These are phyloP conservation scores for Acanthamoeba royreba DNA, from an alignment of 208 protist genomes.

Conservation along the genomic window DNA sequence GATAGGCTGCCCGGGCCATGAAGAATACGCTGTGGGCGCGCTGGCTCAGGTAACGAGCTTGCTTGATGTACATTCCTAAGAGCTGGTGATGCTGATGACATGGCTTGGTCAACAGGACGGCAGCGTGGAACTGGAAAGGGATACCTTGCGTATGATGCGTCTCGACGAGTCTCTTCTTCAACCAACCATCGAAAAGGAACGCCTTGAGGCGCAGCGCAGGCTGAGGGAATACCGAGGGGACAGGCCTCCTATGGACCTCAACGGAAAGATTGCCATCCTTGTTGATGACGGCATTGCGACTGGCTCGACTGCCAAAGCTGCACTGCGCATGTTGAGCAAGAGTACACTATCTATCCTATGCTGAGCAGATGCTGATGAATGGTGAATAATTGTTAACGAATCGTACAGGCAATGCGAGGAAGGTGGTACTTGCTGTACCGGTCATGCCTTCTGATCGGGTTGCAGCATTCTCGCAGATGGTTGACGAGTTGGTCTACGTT, in stretches of 20 bases:
- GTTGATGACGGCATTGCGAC: constrained; percentile 65
- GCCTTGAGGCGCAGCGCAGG: constrained; percentile 33
- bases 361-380: neutral
- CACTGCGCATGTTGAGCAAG: constrained; percentile 1
- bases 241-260: neutral
- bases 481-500: constrained; percentile 44
- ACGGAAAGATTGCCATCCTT: constrained; percentile 48
- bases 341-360: neutral
- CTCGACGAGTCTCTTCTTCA: neutral
- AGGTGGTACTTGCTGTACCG: constrained; percentile 52
- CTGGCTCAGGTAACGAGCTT: neutral
- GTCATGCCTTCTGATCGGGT: constrained; percentile 30
- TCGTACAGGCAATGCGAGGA: neutral
- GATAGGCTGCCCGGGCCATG: constrained; percentile 51
- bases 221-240: constrained; percentile 12
- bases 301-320: constrained; percentile 45
- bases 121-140: constrained; percentile 2
- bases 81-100: neutral
- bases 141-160: neutral
- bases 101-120: neutral
- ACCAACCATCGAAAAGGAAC: constrained; percentile 19
- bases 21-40: constrained; percentile 59
- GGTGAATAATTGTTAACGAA: neutral
- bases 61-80: neutral
- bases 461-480: neutral